These are phyloP conservation scores for Paramecium octaurelia DNA, from an alignment of 73 alveolate species.

Conservation along the genomic window DNA sequence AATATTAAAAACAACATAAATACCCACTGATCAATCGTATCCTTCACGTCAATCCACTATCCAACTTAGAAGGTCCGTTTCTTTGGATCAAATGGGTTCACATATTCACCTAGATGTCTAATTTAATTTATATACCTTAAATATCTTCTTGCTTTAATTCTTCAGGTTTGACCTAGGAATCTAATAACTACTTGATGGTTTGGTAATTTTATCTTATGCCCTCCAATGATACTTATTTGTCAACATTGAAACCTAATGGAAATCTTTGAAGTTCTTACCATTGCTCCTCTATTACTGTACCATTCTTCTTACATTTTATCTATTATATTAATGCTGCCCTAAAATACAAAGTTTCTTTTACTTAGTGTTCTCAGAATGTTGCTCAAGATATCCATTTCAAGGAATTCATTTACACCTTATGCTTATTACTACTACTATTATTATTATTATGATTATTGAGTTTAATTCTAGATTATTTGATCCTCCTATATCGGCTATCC, in stretches of 20 bases:
- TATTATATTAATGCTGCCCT: background rate
- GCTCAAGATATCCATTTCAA: conserved; percentile 14
- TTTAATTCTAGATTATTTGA: background rate
- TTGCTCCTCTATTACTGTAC: conserved; percentile 37
- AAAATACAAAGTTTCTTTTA: background rate
- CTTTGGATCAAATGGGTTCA: conserved; percentile 69
- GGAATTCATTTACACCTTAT: background rate
- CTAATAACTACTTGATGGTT: conserved; percentile 61
- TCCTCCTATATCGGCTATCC: conserved; percentile 69
- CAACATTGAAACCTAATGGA: background rate
- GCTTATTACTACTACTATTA: background rate
- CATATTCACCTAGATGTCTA: conserved; percentile 10
- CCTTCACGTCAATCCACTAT: conserved; percentile 96
- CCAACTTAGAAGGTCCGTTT: conserved; percentile 84
- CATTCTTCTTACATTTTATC: conserved; percentile 63
- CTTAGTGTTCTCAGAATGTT: conserved; percentile 57
- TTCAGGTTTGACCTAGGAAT: conserved; percentile 4
- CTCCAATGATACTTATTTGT: conserved; percentile 57
- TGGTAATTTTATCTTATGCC: conserved; percentile 66
- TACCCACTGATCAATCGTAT: conserved; percentile 93
- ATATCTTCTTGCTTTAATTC: conserved; percentile 54
- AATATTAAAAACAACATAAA: background rate
- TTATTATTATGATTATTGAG: conserved; percentile 21
- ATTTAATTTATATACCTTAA: background rate
- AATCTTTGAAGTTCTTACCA: background rate